Evolutionary conservation across 2,329 filamentous ascomycete species (phyloP), one percentile per base, ranked within the genome.

Genomic region (Verticillium tricorpus): DNA sequence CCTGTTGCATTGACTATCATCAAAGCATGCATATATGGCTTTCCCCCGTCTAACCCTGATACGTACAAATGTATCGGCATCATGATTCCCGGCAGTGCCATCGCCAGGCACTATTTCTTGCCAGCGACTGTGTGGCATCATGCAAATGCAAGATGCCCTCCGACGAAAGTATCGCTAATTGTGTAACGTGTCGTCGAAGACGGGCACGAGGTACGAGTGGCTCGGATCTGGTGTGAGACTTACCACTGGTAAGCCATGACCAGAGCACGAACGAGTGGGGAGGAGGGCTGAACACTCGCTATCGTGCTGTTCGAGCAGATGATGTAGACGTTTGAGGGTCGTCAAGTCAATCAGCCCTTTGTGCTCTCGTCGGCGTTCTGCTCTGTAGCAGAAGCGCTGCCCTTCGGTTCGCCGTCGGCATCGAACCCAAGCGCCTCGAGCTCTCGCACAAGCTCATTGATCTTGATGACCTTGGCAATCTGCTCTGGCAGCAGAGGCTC

Each of bases 381-480:
- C 19, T 22, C n/a, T 25, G 19, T 9, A 12, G 45, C 9, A n/a
- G 19, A 50, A n/a, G 19, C 45, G 14, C 19, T 19, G 9, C 12
- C n/a, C 45, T 50, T 50, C 9, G 45, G 45, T n/a, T 50, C 45
- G 12, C 45, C 45, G 12, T 50, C 45, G 6, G 45, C 45, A 50
- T 96, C 90, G 65, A 98, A 92, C 0, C 94, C 94, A 32, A 99
- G 81, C 2, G 85, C 84, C 69, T 96, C 91, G 61, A 99, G 78
- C 73, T 98, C 93, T 14, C 93, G 86, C 62, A 97, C 88, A 58
- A 99, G 83, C 78, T 99, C 95, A 65, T 92, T 92, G 73, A 99
- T 97, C 77, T 95, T 96, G 74, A 97, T 96, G 61, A 99, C 92
- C 79, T 99, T 99, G 69, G 94, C 93, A 66, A 98, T 89, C 78